Conservation (phyloP, 2,329 filamentous ascomycete genomes). For the Elsinoe australis region DNA sequence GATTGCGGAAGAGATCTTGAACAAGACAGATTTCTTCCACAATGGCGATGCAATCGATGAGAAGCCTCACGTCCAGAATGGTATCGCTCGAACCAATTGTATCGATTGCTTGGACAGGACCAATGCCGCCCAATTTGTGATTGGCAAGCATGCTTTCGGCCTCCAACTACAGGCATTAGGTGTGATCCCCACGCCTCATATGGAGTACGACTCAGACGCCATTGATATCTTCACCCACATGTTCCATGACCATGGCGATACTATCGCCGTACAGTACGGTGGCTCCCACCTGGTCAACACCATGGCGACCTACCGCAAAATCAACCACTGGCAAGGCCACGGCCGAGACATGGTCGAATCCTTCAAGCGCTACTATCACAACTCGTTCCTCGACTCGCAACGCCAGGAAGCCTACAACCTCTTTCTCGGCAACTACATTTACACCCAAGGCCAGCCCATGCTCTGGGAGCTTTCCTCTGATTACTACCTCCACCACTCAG, state of each 20-base stretch:
- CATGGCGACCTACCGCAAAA: conserved; percentile 98
- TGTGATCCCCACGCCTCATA: conserved; percentile 66
- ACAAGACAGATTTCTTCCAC: conserved; percentile 85
- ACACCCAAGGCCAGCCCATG: conserved; percentile 79
- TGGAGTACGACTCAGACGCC: conserved; percentile 92
- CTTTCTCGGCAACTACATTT: conserved; percentile 94
- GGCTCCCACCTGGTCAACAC: conserved; percentile 97
- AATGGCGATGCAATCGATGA: conserved; percentile 69
- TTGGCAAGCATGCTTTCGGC: conserved; percentile 87
- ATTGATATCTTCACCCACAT: conserved; percentile 96
- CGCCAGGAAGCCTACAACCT: conserved; percentile 96
- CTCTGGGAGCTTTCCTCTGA: conserved; percentile 93
- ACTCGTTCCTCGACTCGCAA: conserved; percentile 95
- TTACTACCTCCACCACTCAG: conserved; percentile 88
- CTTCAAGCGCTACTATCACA: conserved; percentile 98
- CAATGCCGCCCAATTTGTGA: conserved; percentile 95
- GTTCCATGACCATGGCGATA: conserved; percentile 94
- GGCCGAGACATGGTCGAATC: conserved; percentile 98
- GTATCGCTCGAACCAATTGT: conserved; percentile 89
- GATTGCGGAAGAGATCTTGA: conserved; percentile 81
- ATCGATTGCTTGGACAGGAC: conserved; percentile 97
- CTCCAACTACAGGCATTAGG: conserved; percentile 88
- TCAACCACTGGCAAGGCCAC: conserved; percentile 97
- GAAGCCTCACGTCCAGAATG: conserved; percentile 70
- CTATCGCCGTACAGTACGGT: conserved; percentile 94